phyloP scores from a whole-genome alignment of 495 filamentous ascomycete species.

The Chlorociboria aeruginascens region DNA sequence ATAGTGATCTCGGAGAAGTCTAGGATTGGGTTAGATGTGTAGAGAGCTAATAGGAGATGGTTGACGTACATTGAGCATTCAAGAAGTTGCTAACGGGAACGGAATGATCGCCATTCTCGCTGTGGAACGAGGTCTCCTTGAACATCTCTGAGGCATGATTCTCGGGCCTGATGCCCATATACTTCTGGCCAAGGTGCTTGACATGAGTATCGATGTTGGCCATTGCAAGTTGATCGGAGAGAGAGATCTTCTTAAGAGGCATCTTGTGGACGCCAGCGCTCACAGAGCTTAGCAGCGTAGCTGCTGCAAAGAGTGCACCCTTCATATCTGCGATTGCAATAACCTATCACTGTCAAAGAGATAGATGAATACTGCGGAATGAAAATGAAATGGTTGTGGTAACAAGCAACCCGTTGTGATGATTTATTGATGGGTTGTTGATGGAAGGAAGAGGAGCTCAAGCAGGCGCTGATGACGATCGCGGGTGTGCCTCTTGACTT shows the following conservation, averaged over 20 bases:
- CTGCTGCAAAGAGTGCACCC: conserved; percentile 56
- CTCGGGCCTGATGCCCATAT: conserved; percentile 75
- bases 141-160: conserved; percentile 63
- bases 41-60: background rate
- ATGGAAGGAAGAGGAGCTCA: background rate
- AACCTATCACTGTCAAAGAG: background rate
- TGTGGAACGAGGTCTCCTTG: conserved; percentile 56
- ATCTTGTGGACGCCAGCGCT: conserved; percentile 81
- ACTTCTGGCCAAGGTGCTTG: conserved; percentile 75
- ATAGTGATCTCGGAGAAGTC: conserved; percentile 96
- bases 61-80: conserved; percentile 87
- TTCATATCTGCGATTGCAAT: conserved; percentile 53
- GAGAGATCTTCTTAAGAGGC: conserved; percentile 92
- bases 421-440: conserved; percentile 5
- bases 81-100: conserved; percentile 94
- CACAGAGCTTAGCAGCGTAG: conserved; percentile 71
- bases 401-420: conserved; percentile 1
- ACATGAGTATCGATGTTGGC: conserved; percentile 74
- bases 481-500: too few species aligned
- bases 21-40: conserved; percentile 25
- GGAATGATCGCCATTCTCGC: conserved; percentile 52
- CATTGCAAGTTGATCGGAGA: conserved; percentile 84
- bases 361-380: conserved; percentile 2
- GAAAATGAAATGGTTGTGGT: background rate
- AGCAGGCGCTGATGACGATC: too few species aligned